Base-by-base conservation (phyloP, 2,329 filamentous ascomycete species). In the Hypoxylon sp. region DNA sequence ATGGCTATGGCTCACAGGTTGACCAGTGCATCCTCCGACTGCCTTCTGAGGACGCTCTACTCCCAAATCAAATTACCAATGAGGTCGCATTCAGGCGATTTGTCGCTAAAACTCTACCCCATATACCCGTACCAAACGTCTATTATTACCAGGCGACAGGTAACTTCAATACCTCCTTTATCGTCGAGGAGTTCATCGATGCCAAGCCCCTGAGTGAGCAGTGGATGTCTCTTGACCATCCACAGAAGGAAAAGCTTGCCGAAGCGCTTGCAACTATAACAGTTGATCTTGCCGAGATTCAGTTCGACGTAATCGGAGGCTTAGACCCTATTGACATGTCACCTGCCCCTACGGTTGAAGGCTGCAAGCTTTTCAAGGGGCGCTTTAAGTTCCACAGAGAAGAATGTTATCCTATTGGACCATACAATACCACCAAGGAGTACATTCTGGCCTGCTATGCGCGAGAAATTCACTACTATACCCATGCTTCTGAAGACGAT, bases 341-440 rank as follows among this genome's bases (percentile, higher is more conserved):
- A 14, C 14, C 45, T n/a, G 45, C 45, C 13, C 45, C 45, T 2
- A 49, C 11, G 13, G 21, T 49, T 7, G 45, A 49, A 30, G 11
- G 14, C 7, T 25, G 25, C 21, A 28, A 28, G 23, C 11, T 28
- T 23, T 49, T 28, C 21, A 17, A 49, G 14, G 45, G 45, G 13
- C 21, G 45, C 4, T 3, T 5, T 7, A 30, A 28, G 13, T 49
- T 49, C 19, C 45, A 49, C 45, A 30, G 25, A 14, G 14, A 30
- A n/a, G 45, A 28, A 25, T 48, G 45, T 21, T 48, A 48, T n/a
- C 19, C 19, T 28, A 48, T 48, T 48, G 45, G 45, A 14, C 45
- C 45, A 10, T 48, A 48, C 23, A 5, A 5, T n/a, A 23, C 45
- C 1, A 48, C 23, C 9, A 48, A 48, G 45, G 45, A 48, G 23